phyloP scores from a whole-genome alignment of 2,329 filamentous ascomycete species.

The Coccinonectria pachysandricola region DNA sequence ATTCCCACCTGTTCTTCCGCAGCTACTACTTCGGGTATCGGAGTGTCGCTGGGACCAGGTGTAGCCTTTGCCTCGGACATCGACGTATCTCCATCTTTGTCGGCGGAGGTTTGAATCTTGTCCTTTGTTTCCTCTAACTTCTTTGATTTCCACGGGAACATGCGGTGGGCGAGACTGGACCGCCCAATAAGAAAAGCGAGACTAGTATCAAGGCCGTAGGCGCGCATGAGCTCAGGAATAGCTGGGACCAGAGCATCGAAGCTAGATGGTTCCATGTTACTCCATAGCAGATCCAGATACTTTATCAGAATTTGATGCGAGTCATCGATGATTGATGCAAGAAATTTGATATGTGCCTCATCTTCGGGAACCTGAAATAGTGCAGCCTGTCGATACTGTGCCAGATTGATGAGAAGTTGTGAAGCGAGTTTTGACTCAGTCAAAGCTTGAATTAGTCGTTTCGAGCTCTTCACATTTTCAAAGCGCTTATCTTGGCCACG shows the following conservation, averaged over 20 bases:
- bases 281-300: slow-evolving; percentile 80
- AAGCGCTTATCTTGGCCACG: slow-evolving; percentile 75
- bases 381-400: slow-evolving; percentile 82
- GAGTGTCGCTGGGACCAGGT: slow-evolving; percentile 16
- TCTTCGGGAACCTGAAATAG: slow-evolving; percentile 63
- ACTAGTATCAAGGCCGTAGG: slow-evolving; percentile 69
- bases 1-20: slow-evolving; percentile 24
- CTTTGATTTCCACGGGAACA: slow-evolving; percentile 36
- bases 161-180: slow-evolving; percentile 58
- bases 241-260: slow-evolving; percentile 73
- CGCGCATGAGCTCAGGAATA: slow-evolving; percentile 60
- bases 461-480: slow-evolving; percentile 62
- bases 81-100: slow-evolving; percentile 48
- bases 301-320: slow-evolving; percentile 77
- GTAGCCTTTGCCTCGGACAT: slow-evolving; percentile 33
- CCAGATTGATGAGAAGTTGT: slow-evolving; percentile 78
- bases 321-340: slow-evolving; percentile 83
- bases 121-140: slow-evolving; percentile 20
- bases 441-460: slow-evolving; percentile 69
- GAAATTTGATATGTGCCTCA: slow-evolving; percentile 75
- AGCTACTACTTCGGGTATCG: slow-evolving; percentile 16
- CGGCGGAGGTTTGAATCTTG: slow-evolving; percentile 22
- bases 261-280: slow-evolving; percentile 62
- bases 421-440: slow-evolving; percentile 69
- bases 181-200: slow-evolving; percentile 80